Evolutionary conservation across 179 eudicot species (phyloP), one percentile per base, ranked within the genome.

Genomic region (Spinacia oleracea): DNA sequence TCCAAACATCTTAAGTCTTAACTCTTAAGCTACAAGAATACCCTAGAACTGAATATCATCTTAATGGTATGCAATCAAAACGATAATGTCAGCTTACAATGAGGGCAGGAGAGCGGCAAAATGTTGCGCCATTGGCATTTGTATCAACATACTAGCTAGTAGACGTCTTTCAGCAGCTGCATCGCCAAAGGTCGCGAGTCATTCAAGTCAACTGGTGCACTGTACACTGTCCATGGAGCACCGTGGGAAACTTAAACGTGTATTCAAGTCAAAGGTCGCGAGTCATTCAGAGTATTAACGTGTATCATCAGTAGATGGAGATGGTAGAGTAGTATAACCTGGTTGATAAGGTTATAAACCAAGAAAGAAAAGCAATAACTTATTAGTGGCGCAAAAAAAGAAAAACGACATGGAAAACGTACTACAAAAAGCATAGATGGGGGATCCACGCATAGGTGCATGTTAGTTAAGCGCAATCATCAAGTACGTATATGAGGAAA

Each of bases 41-140:
- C 50, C 48, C 29, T 67, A 35, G 29, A 9, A 21, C 20, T 38
- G 15, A 32, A 27, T 60, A 60, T 29, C 5, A 59, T 9, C 15
- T 8, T 59, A 59, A 10, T 1, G 27, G 31, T 23, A 25, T 5
- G 16, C 18, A 9, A 7, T 25, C 3, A 60, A 29, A 14, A 72
- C 12, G 6, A 43, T 77, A 40, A 27, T 2, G 40, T n/a, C 46
- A 77, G 74, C 87, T 79, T 88, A 93, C 97, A 83, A 93, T 91
- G 35, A 93, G 88, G 64, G 92, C 93, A 83, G 92, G 92, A 85
- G 92, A 93, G 6, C 96, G 96, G 79, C 93, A 93, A 84, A 93
- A 93, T 48, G 96, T 92, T 68, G 93, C 90, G 60, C 96, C 96
- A 64, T 82, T 89, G 68, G 91, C 90, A 86, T 84, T 90, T 50